Percentiles rank a stretch among this genome's conserved stretches.
Evolutionary conservation across 805 yeast genomes (phyloP).

Genomic region (Candida oleophila): DNA sequence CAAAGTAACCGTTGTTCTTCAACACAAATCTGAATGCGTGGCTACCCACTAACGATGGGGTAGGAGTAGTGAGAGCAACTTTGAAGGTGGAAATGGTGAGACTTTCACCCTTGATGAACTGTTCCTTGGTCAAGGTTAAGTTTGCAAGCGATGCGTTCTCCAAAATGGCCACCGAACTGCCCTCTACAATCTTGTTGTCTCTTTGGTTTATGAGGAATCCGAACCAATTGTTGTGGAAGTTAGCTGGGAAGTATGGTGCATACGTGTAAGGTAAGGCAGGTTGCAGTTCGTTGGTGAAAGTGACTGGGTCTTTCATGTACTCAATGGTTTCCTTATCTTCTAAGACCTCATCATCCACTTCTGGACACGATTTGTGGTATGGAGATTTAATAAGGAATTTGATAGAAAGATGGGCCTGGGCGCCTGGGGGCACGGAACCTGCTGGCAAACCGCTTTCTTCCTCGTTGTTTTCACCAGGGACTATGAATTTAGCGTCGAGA

Average conservation of each 20-base stretch:
- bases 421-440: conserved; percentile 50
- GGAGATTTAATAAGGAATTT: conserved; percentile 78
- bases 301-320: conserved; percentile 68
- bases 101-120: conserved; percentile 41
- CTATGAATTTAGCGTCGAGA: conserved; percentile 69
- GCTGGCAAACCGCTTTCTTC: background rate
- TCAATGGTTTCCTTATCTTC: conserved; percentile 65
- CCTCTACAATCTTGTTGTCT: conserved; percentile 77
- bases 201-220: conserved; percentile 69
- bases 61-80: conserved; percentile 68
- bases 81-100: conserved; percentile 70
- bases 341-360: conserved; percentile 38
- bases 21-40: conserved; percentile 69
- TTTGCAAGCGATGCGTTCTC: conserved; percentile 55
- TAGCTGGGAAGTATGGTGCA: conserved; percentile 75
- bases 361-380: conserved; percentile 57
- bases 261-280: conserved; percentile 66
- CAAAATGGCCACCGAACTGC: conserved; percentile 49
- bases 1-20: conserved; percentile 76
- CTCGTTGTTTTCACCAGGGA: conserved; percentile 73
- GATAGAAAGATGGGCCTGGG: conserved; percentile 71
- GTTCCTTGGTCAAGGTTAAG: conserved; percentile 50
- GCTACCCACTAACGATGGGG: conserved; percentile 71
- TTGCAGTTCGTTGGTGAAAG: conserved; percentile 54
- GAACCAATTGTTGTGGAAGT: conserved; percentile 54